Evolutionary conservation across 805 yeast species (phyloP).

Genomic region (Myxozyma neglecta): DNA sequence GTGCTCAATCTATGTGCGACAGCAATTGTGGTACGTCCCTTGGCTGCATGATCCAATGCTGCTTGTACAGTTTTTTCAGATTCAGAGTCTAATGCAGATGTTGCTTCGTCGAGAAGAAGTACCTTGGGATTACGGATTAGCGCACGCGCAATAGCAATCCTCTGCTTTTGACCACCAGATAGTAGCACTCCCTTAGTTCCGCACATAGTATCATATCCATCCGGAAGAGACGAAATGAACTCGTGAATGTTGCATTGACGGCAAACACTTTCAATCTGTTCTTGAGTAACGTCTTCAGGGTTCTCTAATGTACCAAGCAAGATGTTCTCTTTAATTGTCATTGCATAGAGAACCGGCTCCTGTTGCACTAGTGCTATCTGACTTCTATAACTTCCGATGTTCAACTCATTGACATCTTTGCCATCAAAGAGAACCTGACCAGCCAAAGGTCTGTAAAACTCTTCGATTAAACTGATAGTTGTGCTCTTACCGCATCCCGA

Average conservation of each 20-base stretch:
- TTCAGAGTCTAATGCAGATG: slow-evolving; percentile 54
- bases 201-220: slow-evolving; percentile 53
- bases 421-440: slow-evolving; percentile 70
- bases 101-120: slow-evolving; percentile 59
- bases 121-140: slow-evolving; percentile 57
- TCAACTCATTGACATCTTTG: slow-evolving; percentile 68
- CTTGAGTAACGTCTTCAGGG: slow-evolving; percentile 39
- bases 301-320: slow-evolving; percentile 42
- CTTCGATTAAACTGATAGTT: slow-evolving; percentile 54
- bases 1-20: slow-evolving; percentile 74
- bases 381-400: slow-evolving; percentile 52
- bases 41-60: slow-evolving; percentile 60
- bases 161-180: slow-evolving; percentile 66
- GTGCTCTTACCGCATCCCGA: slow-evolving; percentile 51
- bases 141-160: slow-evolving; percentile 65
- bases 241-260: slow-evolving; percentile 52
- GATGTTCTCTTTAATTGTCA: slow-evolving; percentile 73
- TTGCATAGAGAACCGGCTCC: slow-evolving; percentile 64
- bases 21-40: slow-evolving; percentile 65
- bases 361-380: slow-evolving; percentile 65
- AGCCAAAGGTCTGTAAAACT: slow-evolving; percentile 56
- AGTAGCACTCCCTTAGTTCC: slow-evolving; percentile 52
- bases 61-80: slow-evolving; percentile 67
- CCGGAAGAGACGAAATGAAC: slow-evolving; percentile 54
- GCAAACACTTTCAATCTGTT: slow-evolving; percentile 47